Conservation (phyloP, 768 basidiomycete species). For the Suillus cothurnatus region DNA sequence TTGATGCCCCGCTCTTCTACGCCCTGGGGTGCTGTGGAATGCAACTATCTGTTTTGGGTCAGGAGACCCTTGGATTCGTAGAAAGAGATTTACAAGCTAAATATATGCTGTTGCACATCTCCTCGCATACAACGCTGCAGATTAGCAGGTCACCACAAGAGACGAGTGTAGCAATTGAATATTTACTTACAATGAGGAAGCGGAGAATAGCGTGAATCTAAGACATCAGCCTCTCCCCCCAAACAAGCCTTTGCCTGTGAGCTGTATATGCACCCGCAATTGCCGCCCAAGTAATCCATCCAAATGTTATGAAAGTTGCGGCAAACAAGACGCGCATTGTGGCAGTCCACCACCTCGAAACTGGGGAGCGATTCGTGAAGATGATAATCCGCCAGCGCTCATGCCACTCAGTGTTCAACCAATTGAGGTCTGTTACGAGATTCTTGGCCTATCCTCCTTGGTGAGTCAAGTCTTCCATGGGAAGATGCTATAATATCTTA, state of each 20-base stretch:
- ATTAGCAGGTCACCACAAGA: background rate
- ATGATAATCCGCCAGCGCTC: constrained; percentile 75
- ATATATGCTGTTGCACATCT: constrained; percentile 18
- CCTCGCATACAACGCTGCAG: background rate
- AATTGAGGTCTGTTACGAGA: constrained; percentile 65
- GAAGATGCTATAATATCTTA: constrained; percentile 24
- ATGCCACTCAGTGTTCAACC: constrained; percentile 80
- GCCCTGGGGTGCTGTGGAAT: constrained; percentile 50
- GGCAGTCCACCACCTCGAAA: constrained; percentile 70
- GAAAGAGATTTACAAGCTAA: background rate
- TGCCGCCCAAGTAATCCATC: constrained; percentile 62
- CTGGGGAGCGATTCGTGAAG: constrained; percentile 72
- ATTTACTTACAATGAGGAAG: background rate
- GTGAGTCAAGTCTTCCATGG: constrained; percentile 6
- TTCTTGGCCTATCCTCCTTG: constrained; percentile 53
- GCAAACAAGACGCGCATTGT: constrained; percentile 64
- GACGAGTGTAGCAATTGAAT: background rate
- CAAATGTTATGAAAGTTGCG: constrained; percentile 56
- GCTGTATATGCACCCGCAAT: constrained; percentile 70
- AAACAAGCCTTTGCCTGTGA: constrained; percentile 73
- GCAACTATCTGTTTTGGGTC: constrained; percentile 90
- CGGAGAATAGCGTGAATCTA: constrained; percentile 30
- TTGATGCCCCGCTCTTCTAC: constrained; percentile 61
- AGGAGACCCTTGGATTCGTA: constrained; percentile 52
- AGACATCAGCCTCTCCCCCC: constrained; percentile 80